A percentile compares a stretch with the other conserved stretches of the same genome.
These are phyloP conservation scores for Mariannaea elegans DNA, from an alignment of 2,329 filamentous ascomycete genomes.

Conservation along the genomic window DNA sequence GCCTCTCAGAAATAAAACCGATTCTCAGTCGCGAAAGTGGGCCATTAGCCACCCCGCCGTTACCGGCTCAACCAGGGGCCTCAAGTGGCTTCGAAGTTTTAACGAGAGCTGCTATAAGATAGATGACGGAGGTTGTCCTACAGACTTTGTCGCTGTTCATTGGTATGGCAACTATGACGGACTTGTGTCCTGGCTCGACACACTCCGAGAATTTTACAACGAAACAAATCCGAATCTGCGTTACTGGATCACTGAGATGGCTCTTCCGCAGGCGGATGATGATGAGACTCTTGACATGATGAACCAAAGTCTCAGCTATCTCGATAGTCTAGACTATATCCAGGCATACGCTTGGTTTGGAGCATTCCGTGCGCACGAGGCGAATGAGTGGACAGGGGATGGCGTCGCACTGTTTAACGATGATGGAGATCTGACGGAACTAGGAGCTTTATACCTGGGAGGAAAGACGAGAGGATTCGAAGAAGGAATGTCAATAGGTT, in stretches of 20 bases:
- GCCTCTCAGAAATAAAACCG: slow-evolving; percentile 42
- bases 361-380: slow-evolving; percentile 48
- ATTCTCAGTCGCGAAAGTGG: slow-evolving; percentile 41
- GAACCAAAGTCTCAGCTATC: slow-evolving; percentile 48
- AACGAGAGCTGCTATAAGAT: slow-evolving; percentile 52
- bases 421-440: slow-evolving; percentile 49
- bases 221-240: slow-evolving; percentile 26
- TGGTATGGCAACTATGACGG: slow-evolving; percentile 52
- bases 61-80: slow-evolving; percentile 49
- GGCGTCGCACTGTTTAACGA: slow-evolving; percentile 48
- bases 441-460: slow-evolving; percentile 51
- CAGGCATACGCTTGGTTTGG: slow-evolving; percentile 54
- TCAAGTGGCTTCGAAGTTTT: slow-evolving; percentile 51
- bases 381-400: slow-evolving; percentile 51
- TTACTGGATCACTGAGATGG: slow-evolving; percentile 54
- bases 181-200: slow-evolving; percentile 47
- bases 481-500: slow-evolving; percentile 39
- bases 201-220: slow-evolving; percentile 48
- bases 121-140: slow-evolving; percentile 48
- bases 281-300: slow-evolving; percentile 50
- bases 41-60: slow-evolving; percentile 52
- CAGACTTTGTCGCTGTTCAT: slow-evolving; percentile 53
- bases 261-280: slow-evolving; percentile 45
- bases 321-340: slow-evolving; percentile 47
- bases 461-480: slow-evolving; percentile 50